Conservation (phyloP, 768 basidiomycete genomes). For the Krasilnikovozyma curviuscula region DNA sequence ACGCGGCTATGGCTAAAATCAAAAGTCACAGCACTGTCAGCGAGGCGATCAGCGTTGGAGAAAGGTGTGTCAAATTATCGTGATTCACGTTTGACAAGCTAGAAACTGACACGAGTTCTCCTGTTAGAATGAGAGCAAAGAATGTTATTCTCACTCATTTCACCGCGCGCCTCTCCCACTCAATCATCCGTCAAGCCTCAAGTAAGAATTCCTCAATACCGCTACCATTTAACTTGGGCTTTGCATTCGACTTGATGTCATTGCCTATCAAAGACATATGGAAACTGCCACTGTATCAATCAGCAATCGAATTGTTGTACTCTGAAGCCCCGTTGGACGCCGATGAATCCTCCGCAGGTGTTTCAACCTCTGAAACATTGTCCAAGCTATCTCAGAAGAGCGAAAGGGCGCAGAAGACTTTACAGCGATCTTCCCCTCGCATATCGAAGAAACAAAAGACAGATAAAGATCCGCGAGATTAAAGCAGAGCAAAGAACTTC, state of each 20-base stretch:
- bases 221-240: too few species aligned
- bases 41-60: slow-evolving; percentile 63
- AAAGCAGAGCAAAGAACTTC: too few species aligned
- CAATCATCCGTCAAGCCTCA: slow-evolving; percentile 5
- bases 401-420: too few species aligned
- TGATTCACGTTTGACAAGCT: background rate
- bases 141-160: slow-evolving; percentile 87
- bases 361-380: too few species aligned
- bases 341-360: too few species aligned
- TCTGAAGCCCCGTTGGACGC: too few species aligned
- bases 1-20: slow-evolving; percentile 43
- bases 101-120: background rate
- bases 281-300: slow-evolving; percentile 60
- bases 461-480: too few species aligned
- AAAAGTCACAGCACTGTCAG: slow-evolving; percentile 83
- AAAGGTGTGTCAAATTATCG: slow-evolving; percentile 33
- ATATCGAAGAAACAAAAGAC: too few species aligned
- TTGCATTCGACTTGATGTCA: slow-evolving; percentile 65
- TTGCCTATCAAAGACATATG: slow-evolving; percentile 60
- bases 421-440: too few species aligned
- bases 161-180: slow-evolving; percentile 77
- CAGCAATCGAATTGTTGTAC: slow-evolving; percentile 42
- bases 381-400: too few species aligned
- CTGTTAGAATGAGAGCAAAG: slow-evolving; percentile 58
- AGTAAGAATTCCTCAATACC: too few species aligned